A percentile compares a stretch with the other conserved stretches of the same genome.
Evolutionary conservation across 2,329 filamentous ascomycete genomes (phyloP).

Genomic region (Ophiobolus disseminans): DNA sequence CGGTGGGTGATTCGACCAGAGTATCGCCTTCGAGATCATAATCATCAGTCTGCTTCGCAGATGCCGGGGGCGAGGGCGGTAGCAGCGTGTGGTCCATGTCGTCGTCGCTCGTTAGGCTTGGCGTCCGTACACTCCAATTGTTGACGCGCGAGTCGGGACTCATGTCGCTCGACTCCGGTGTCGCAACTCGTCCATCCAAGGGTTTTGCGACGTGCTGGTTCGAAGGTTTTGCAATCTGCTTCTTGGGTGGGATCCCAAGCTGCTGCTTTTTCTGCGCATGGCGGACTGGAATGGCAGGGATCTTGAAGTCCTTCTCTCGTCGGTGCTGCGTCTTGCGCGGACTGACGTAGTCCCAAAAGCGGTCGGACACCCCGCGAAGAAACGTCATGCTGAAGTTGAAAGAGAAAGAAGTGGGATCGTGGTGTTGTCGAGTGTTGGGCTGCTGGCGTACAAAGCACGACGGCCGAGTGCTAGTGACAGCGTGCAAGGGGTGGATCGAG

Average conservation of each 20-base stretch:
- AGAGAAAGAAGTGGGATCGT: background rate
- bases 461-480: too few relatives aligned
- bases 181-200: too few relatives aligned
- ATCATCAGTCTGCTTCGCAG: conserved; percentile 23
- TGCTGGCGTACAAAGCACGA: too few relatives aligned
- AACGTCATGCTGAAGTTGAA: conserved; percentile 34
- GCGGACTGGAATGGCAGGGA: conserved; percentile 31
- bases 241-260: too few relatives aligned
- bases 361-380: conserved; percentile 42
- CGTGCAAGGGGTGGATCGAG: conserved; percentile 4
- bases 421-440: background rate
- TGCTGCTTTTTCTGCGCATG: conserved; percentile 10
- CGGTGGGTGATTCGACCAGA: conserved; percentile 22
- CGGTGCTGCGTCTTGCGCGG: conserved; percentile 50
- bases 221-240: too few relatives aligned
- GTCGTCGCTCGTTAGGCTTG: conserved; percentile 23
- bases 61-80: conserved; percentile 42
- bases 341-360: conserved; percentile 53
- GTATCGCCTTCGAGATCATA: conserved; percentile 46
- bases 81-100: conserved; percentile 34
- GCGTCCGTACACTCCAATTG: conserved; percentile 32
- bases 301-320: conserved; percentile 49
- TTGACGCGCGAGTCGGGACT: conserved; percentile 41
- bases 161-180: conserved; percentile 32
- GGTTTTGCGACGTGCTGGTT: too few relatives aligned